Evolutionary conservation across 352 stramenopile species (phyloP).

Genomic region (Pythium scleroteichum): DNA sequence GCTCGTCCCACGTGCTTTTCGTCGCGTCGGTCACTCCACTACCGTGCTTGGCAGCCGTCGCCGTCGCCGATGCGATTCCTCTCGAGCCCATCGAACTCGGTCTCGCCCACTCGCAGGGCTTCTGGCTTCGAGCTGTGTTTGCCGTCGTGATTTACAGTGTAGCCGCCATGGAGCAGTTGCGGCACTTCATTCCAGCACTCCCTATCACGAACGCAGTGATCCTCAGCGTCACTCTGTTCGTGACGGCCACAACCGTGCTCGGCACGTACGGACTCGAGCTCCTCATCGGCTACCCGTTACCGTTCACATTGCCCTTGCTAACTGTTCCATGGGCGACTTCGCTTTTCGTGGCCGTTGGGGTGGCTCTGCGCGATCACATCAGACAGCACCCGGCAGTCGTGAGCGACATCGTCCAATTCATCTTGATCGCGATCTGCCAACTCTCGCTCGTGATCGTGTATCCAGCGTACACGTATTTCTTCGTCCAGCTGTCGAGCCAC

Average conservation of each 20-base stretch:
- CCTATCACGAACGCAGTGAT: background rate
- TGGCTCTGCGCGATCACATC: too few species aligned
- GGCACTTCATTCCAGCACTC: background rate
- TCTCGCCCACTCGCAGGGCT: background rate
- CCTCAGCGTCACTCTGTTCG: background rate
- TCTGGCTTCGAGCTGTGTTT: conserved; percentile 2
- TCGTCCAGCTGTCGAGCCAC: background rate
- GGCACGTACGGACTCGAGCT: background rate
- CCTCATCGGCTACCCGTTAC: conserved; percentile 1
- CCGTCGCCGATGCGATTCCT: background rate
- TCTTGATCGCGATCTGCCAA: background rate
- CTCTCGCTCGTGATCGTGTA: background rate
- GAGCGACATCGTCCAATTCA: background rate
- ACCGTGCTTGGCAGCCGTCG: background rate
- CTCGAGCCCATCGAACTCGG: background rate
- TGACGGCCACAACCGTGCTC: background rate
- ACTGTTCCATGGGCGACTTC: background rate
- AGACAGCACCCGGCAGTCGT: background rate
- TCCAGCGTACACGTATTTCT: background rate
- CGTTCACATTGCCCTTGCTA: background rate
- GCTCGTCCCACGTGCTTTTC: background rate
- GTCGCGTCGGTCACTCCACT: background rate
- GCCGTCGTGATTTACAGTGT: background rate
- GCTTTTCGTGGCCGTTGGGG: too few species aligned
- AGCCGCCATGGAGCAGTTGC: background rate